These are phyloP conservation scores for Bipolaris gigantea DNA, from an alignment of 2,329 filamentous ascomycete genomes.

Conservation along the genomic window DNA sequence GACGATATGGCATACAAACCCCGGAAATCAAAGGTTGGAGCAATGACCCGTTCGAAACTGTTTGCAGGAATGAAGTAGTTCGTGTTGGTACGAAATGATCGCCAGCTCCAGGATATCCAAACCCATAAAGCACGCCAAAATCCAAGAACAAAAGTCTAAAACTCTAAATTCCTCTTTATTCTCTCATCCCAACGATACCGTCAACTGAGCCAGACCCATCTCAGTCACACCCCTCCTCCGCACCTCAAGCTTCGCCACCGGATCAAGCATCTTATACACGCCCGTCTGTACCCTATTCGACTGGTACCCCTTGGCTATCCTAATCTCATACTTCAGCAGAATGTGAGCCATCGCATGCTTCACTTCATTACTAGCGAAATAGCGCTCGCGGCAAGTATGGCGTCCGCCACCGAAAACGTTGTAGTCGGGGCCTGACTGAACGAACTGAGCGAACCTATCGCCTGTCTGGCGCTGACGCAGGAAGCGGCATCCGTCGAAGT, in stretches of 20 bases:
- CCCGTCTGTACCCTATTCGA: background rate
- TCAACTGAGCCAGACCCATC: background rate
- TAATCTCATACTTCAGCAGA: background rate
- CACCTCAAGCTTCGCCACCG: background rate
- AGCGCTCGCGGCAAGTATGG: background rate
- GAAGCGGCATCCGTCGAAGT: background rate
- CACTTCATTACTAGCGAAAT: background rate
- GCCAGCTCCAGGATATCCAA: too few species aligned
- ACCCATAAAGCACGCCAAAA: too few species aligned
- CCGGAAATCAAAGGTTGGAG: background rate
- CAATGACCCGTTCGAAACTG: background rate
- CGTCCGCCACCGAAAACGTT: background rate
- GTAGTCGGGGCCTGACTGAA: background rate
- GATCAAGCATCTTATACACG: background rate
- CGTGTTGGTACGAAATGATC: too few species aligned
- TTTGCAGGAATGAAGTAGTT: background rate
- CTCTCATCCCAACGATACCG: too few species aligned
- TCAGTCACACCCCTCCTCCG: background rate
- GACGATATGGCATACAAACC: background rate
- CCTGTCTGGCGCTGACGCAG: background rate
- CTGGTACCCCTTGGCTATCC: background rate
- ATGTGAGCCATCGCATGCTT: background rate
- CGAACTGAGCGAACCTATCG: background rate
- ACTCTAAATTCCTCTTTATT: too few species aligned
- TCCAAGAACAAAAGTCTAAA: too few species aligned